These are phyloP conservation scores for Arachis monticola DNA, from an alignment of 331 rosid species.

Conservation along the genomic window DNA sequence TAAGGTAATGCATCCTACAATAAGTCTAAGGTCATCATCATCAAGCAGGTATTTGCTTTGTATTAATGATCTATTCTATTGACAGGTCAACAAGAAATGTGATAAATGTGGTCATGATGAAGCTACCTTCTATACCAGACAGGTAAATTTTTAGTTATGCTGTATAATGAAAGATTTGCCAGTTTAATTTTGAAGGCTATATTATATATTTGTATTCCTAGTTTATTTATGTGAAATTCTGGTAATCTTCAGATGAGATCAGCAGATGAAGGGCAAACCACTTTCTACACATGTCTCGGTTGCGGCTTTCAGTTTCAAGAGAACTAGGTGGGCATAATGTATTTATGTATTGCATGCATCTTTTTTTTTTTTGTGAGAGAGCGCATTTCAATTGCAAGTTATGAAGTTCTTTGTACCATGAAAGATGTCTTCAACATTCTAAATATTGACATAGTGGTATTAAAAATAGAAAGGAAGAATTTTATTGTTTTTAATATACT, in stretches of 20 bases:
- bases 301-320: constrained; percentile 76
- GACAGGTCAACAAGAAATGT: constrained; percentile 71
- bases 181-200: constrained; percentile 27
- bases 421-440: not conserved
- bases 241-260: constrained; percentile 70
- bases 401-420: constrained; percentile 9
- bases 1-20: constrained; percentile 55
- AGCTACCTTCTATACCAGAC: constrained; percentile 69
- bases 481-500: not conserved
- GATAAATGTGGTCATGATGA: constrained; percentile 82
- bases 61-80: constrained; percentile 18
- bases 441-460: not conserved
- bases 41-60: constrained; percentile 2
- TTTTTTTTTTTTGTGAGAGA: not conserved
- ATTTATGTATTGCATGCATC: not conserved
- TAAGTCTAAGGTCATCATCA: not conserved
- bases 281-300: constrained; percentile 69
- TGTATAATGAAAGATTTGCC: constrained; percentile 9
- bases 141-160: constrained; percentile 42
- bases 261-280: constrained; percentile 89
- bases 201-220: not conserved
- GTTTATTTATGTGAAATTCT: constrained; percentile 1
- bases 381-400: not conserved
- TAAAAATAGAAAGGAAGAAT: not conserved
- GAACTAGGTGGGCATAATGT: constrained; percentile 41